These are phyloP conservation scores for Xylaria intraflava DNA, from an alignment of 495 filamentous ascomycete species.

Conservation along the genomic window DNA sequence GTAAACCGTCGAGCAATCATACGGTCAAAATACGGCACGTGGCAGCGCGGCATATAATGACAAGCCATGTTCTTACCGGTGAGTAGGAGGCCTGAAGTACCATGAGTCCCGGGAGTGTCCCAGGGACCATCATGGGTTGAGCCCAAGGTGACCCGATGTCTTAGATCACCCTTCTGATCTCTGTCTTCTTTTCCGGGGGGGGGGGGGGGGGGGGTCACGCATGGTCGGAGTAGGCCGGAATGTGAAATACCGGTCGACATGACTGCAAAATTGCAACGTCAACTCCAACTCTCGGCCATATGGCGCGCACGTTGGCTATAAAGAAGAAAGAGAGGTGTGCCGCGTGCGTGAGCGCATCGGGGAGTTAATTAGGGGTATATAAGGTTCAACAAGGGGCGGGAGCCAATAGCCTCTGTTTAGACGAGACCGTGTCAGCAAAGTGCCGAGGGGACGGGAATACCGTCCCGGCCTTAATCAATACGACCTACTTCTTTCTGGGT, in stretches of 20 bases:
- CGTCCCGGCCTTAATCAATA: background rate
- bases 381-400: too few species aligned
- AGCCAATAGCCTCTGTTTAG: too few species aligned
- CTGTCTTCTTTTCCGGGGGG: too few species aligned
- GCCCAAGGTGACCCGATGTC: background rate
- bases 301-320: background rate
- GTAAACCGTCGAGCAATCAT: too few species aligned
- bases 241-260: background rate
- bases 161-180: background rate
- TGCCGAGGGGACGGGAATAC: constrained; percentile 2
- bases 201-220: too few species aligned
- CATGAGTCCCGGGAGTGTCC: background rate
- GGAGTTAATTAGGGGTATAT: background rate
- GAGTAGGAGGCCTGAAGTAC: background rate
- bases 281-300: background rate
- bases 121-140: background rate
- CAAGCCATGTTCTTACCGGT: too few species aligned
- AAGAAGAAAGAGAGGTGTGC: too few species aligned
- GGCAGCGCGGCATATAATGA: too few species aligned
- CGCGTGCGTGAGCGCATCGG: background rate
- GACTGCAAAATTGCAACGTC: constrained; percentile 3
- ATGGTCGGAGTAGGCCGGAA: background rate
- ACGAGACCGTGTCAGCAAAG: too few species aligned
- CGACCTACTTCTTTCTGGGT: background rate
- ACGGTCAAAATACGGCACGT: too few species aligned